Conservation (phyloP, 345 rosid genomes). For the Citrus medica region DNA sequence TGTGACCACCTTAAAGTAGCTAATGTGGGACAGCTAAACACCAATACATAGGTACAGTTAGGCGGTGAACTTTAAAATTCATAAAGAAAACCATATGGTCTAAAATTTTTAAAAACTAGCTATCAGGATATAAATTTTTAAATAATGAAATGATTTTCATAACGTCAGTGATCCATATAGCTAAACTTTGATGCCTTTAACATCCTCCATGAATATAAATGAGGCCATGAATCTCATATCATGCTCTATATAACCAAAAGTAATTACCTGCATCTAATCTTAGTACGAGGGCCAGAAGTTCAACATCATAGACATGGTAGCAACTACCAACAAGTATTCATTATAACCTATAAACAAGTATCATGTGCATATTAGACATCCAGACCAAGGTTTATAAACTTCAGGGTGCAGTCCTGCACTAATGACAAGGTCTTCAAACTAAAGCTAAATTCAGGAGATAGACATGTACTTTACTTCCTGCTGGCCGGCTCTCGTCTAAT, state of each 20-base stretch:
- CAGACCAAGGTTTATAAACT: neutral
- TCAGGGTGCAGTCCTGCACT: neutral
- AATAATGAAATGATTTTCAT: neutral
- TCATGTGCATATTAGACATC: neutral
- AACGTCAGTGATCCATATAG: neutral
- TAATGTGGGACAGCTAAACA: neutral
- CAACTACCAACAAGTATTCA: neutral
- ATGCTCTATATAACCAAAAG: neutral
- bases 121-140: neutral
- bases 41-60: neutral
- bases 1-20: neutral
- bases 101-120: neutral
- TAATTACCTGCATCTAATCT: neutral
- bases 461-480: neutral
- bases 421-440: neutral
- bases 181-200: neutral
- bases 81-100: neutral
- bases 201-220: neutral
- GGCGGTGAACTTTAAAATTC: neutral
- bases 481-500: neutral
- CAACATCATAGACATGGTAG: neutral
- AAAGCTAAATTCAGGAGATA: neutral
- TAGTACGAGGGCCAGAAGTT: neutral
- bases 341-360: neutral
- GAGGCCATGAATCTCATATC: neutral